Evolutionary conservation across 306 rosid species (phyloP), one percentile per base, ranked within the genome.

Genomic region (Malus sieversii): DNA sequence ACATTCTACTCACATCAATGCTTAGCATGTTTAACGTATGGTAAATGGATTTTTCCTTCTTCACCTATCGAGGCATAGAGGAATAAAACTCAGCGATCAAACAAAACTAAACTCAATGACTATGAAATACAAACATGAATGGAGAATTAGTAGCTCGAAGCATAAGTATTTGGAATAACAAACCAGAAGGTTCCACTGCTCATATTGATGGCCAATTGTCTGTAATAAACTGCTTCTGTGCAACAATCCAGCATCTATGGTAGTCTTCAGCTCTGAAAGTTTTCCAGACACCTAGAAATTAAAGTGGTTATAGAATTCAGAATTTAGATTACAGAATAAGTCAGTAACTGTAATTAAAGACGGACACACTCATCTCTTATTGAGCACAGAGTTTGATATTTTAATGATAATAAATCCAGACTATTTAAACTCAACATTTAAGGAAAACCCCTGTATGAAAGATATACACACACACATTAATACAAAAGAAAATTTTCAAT

Each of bases 11-110:
- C 73, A 93, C 96, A 82, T 91, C 93, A 72, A 93, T 75, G 90
- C 91, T 88, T 72, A 93, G 96, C 98, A 88, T 91, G 84, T 93
- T 93, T 77, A 93, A 86, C 60, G 88, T 87, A 86, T 87, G 92
- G 79, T 83, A 91, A 79, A 91, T 77, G 75, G 88, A 84, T 62
- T 91, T 91, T 83, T 93, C 92, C 86, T 84, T 87, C 90, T 83
- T 91, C 75, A 89, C 87, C 98, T 93, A 81, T 72, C 52, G 42
- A 65, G 76, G 71, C 62, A 76, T 60, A 70, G 65, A 68, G 64
- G 65, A 75, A 48, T 45, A 79, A 61, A 55, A 32, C 52, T 82
- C 78, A 61, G 78, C 82, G 79, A 73, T 33, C 0, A 74, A 78
- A 74, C 48, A n/a, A 72, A 44, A 66, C 4, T 51, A 81, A 72